Percentiles rank a stretch among this genome's conserved stretches.
These are phyloP conservation scores for Termitomyces sp. DNA, from an alignment of 768 basidiomycete genomes.

Conservation along the genomic window DNA sequence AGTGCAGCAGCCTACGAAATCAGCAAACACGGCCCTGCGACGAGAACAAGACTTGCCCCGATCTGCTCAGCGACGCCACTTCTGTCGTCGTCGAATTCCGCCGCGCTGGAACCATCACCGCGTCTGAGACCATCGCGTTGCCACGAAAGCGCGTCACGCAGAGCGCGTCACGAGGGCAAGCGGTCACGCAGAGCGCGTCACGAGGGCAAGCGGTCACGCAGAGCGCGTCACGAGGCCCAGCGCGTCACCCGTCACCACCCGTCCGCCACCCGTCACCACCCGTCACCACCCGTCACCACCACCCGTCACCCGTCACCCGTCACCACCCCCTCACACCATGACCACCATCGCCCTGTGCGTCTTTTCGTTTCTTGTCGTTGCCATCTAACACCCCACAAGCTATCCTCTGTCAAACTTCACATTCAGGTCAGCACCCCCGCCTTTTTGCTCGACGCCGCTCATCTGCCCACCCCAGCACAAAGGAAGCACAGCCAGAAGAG, in stretches of 20 bases:
- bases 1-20: neutral
- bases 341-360: conserved; percentile 44
- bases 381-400: conserved; percentile 25
- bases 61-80: conserved; percentile 32
- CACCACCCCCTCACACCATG: conserved; percentile 1
- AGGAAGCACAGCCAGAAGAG: conserved; percentile 96
- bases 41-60: conserved; percentile 46
- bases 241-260: too few species aligned
- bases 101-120: neutral
- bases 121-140: too few species aligned
- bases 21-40: too few species aligned
- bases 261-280: too few species aligned
- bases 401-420: conserved; percentile 90
- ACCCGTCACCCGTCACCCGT: too few species aligned
- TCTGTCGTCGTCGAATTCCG: neutral
- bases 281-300: too few species aligned
- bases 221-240: too few species aligned
- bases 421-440: conserved; percentile 56
- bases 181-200: too few species aligned
- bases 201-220: too few species aligned
- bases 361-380: neutral
- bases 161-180: too few species aligned
- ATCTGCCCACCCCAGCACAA: conserved; percentile 57
- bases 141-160: too few species aligned
- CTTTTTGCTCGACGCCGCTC: neutral